Percentiles rank a stretch among this genome's conserved stretches.
Evolutionary conservation across 2,329 filamentous ascomycete species (phyloP).

Genomic region (Cercospora brassicicola): DNA sequence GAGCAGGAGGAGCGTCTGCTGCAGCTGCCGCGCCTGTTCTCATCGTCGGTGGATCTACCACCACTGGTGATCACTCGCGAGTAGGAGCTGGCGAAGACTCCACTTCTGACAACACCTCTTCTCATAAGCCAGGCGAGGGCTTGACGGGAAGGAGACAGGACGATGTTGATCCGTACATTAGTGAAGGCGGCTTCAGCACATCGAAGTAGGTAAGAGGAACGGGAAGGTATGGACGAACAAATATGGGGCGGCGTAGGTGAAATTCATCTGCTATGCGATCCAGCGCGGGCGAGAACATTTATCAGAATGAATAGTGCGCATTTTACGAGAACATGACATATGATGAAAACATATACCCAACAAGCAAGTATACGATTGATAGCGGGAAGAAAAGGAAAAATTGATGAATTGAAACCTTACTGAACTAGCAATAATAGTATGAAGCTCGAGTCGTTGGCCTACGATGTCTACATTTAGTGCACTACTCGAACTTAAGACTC

Average conservation of each 20-base stretch:
- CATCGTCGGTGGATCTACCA: not conserved
- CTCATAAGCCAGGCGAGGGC: not conserved
- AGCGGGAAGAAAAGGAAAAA: too few species aligned
- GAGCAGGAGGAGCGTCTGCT: conserved; percentile 39
- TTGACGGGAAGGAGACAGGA: conserved; percentile 8
- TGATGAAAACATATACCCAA: too few species aligned
- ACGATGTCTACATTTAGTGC: too few species aligned
- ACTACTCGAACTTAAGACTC: too few species aligned
- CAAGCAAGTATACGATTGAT: too few species aligned
- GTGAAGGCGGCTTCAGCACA: not conserved
- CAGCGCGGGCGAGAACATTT: too few species aligned
- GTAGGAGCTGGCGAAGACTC: not conserved
- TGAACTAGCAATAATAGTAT: too few species aligned
- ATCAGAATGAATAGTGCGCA: not conserved
- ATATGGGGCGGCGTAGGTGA: too few species aligned
- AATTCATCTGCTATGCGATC: too few species aligned
- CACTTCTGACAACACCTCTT: not conserved
- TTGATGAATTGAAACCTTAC: too few species aligned
- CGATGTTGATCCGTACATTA: conserved; percentile 8
- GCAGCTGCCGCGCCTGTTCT: conserved; percentile 28
- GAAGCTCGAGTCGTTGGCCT: too few species aligned
- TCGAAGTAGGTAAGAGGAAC: not conserved
- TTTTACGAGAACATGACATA: not conserved
- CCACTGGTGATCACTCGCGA: not conserved
- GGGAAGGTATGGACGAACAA: too few species aligned